Evolutionary conservation across 2,329 filamentous ascomycete genomes (phyloP), one percentile per base, ranked within the genome.

Genomic region (Sclerotinia spermophila): DNA sequence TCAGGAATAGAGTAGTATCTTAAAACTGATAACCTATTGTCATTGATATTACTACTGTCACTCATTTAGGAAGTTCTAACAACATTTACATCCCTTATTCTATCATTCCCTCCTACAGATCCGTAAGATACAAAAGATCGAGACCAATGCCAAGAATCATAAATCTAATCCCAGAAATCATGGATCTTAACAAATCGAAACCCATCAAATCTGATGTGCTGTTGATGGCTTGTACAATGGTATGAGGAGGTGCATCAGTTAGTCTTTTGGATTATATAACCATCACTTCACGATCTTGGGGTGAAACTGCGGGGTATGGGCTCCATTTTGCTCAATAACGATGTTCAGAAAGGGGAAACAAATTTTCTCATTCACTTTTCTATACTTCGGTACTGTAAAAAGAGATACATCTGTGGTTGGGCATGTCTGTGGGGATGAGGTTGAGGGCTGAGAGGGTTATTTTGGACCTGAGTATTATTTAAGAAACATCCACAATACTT

Each of bases 1-100:
- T 48, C 11, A 11, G 21, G 5, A 48, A 8, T 45, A 8, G 6
- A 0, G 2, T 10, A 10, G 7, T 45, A 0, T 45, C 0, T 4
- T 45, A 24, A 8, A 8, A 45, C 21, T 24, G 11, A 48, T 24
- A 48, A 1, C 10, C 24, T 7, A n/a, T 15, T 11, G 5, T 51
- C 48, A 7, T 51, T 42, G 40, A 10, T 13, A 42, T 42, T 42
- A 15, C 8, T 42, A 11, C 40, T 15, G 11, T 42, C 40, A 15
- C 11, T n/a, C 13, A n/a, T 51, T 11, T 51, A 51, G 24, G 2
- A n/a, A 0, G 3, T 15, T 51, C 24, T n/a, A 2, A 24, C 24
- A 15, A 13, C 6, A 15, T n/a, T n/a, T 51, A 51, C 4, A n/a
- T n/a, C 4, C 4, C 24, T 51, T 51, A 2, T 51, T 5, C 45